Base-by-base conservation (phyloP, 2,329 filamentous ascomycete genomes). In the Fusarium keratoplasticum region DNA sequence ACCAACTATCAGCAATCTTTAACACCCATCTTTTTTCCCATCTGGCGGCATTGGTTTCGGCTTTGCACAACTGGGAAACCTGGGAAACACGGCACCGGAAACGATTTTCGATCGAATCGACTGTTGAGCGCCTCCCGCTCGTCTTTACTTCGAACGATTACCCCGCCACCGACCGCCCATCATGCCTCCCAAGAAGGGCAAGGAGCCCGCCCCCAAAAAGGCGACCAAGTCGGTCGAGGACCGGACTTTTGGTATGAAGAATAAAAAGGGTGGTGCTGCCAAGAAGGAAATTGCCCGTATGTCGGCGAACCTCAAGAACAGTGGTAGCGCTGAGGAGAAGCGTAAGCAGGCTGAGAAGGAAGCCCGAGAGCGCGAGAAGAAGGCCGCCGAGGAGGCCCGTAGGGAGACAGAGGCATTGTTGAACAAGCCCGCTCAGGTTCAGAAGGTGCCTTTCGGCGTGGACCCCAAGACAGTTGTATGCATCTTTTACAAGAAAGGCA, bases 191-290 rank as follows among this genome's bases (percentile, higher is more conserved):
- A 95, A 95, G 83, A 89, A 88, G 79, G 82, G 84, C 67, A 87
- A 89, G 64, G 87, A 90, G 85, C 79, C 65, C 64, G 86, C 80
- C 76, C 87, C 85, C 82, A 91, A 91, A 85, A 90, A 89, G 85
- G 82, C 86, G 65, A 81, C 86, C 77, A 95, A 95, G 86, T 80
- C 87, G 52, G 94, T 95, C 73, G 95, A 96, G 73, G 96, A 99
- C 88, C 96, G 96, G 87, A 98, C 96, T 58, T 99, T 99, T 88
- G 96, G 96, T 79, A 98, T 99, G 96, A 99, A 99, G 87, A 99
- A 99, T 82, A 99, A 99, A 88, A 99, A 98, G 89, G 96, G 96
- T 77, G 93, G 91, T 66, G 92, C 91, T 61, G 96, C 95, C 64
- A 94, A 98, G 86, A 97, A 92, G 84, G 91, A 95, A 77, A 98